Evolutionary conservation across 2,329 filamentous ascomycete species (phyloP).

Genomic region (Zelopaecilomyces penicillatus): DNA sequence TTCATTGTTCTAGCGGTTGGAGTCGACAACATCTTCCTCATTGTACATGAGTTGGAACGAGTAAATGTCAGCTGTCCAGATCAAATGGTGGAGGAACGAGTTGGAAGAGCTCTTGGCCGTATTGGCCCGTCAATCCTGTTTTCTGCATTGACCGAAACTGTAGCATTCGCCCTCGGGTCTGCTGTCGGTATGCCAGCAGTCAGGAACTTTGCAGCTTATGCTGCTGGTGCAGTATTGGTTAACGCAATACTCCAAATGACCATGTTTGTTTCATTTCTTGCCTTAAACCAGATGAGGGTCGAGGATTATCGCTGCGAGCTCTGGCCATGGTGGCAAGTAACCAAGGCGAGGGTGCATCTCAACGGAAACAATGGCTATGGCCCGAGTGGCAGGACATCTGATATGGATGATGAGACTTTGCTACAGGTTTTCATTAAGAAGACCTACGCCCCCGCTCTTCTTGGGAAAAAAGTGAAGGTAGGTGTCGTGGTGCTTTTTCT

Average conservation of each 20-base stretch:
- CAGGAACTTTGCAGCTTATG: conserved; percentile 93
- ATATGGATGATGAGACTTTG: conserved; percentile 72
- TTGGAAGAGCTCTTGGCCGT: conserved; percentile 80
- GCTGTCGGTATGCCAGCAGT: conserved; percentile 98
- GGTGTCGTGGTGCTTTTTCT: conserved; percentile 73
- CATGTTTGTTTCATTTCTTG: conserved; percentile 88
- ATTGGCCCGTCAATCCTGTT: conserved; percentile 97
- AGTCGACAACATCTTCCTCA: conserved; percentile 97
- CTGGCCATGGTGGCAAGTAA: conserved; percentile 79
- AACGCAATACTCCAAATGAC: conserved; percentile 96
- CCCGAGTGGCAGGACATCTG: conserved; percentile 52
- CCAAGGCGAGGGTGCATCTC: conserved; percentile 61
- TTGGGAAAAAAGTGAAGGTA: conserved; percentile 73
- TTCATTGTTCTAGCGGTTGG: conserved; percentile 95
- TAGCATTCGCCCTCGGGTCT: conserved; percentile 84
- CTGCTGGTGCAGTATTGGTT: conserved; percentile 91
- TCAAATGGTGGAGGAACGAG: conserved; percentile 74
- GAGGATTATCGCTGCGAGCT: conserved; percentile 86
- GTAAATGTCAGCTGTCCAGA: conserved; percentile 90
- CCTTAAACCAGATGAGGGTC: conserved; percentile 83
- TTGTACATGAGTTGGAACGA: conserved; percentile 95
- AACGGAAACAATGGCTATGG: conserved; percentile 47
- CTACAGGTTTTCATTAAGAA: conserved; percentile 87
- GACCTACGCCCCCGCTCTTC: conserved; percentile 71
- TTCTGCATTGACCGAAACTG: conserved; percentile 88